Conservation (phyloP, 139 green algal species). For the Chlorella sp. region DNA sequence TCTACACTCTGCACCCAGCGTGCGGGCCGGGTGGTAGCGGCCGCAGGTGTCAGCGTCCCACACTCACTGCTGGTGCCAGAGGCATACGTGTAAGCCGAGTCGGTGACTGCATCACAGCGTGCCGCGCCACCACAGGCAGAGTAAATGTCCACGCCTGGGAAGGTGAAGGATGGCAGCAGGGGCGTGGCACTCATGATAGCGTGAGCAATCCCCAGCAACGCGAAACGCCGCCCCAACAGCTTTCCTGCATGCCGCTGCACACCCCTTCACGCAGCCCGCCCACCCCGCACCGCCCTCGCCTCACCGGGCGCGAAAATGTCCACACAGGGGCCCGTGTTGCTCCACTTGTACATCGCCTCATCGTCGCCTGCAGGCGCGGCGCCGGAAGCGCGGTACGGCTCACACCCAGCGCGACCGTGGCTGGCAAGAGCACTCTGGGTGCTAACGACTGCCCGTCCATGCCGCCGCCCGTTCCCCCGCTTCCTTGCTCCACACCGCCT, state of each 20-base stretch:
- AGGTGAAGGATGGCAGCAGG: neutral
- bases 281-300: too few species aligned
- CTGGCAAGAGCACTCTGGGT: too few species aligned
- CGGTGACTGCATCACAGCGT: constrained; percentile 24
- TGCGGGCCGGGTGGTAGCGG: too few species aligned
- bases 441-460: too few species aligned
- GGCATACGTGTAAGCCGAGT: constrained; percentile 29
- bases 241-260: neutral
- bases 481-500: too few species aligned
- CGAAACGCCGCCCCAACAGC: neutral
- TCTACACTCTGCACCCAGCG: too few species aligned
- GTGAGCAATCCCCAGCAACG: too few species aligned
- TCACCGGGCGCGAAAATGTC: constrained; percentile 59
- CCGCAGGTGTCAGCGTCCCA: neutral
- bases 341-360: constrained; percentile 43
- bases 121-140: constrained; percentile 44
- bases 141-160: constrained; percentile 45
- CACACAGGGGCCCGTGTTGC: constrained; percentile 51
- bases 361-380: constrained; percentile 16
- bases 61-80: constrained; percentile 33
- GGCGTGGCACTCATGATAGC: too few species aligned
- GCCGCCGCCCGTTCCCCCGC: too few species aligned
- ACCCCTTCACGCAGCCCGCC: too few species aligned
- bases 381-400: too few species aligned
- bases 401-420: too few species aligned